Evolutionary conservation across 1,284 basidiomycete genomes (phyloP), one percentile per base, ranked within the genome.

Genomic region (Bondarzewia mesenterica): DNA sequence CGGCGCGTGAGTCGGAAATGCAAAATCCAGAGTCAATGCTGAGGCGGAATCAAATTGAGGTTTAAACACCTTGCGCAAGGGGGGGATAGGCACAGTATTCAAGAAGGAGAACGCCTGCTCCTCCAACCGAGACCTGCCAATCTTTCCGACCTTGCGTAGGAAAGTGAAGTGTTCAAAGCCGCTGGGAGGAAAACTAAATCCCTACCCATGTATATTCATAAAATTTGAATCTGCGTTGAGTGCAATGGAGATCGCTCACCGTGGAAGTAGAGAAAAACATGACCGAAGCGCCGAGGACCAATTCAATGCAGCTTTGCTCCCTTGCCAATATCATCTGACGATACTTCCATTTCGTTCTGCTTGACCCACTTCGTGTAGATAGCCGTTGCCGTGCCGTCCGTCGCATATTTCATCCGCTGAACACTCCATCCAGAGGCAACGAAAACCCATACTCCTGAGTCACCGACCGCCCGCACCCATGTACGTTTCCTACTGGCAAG

Each of bases 21-120:
- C n/a, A n/a, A n/a, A n/a, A n/a, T n/a, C n/a, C n/a, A n/a, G n/a
- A n/a, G n/a, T n/a, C 46, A 41, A 4, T 60, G 47, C 22, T 55
- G 59, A 1, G 49, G 55, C 7, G 60, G 61, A 41, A 59, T 57
- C 2, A 49, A 47, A 5, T 26, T n/a, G 48, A 51, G 42, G 4
- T 49, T 42, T 6, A 57, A 54, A 3, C 44, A 25, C 12, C 56
- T 40, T 5, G 50, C 56, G 57, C 22, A n/a, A 44, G 22, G 2
- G 21, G 10, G 12, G 20, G 16, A 21, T 18, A 40, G 48, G 21
- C 21, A 53, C 52, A 48, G 23, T 53, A 51, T 25, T 51, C 50
- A 21, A 53, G 38, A 12, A 36, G 2, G 7, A 20, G 43, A 12
- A 51, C 22, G 7, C 50, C 47, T 5, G 49, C 6, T 16, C 42